Evolutionary conservation across 2,329 filamentous ascomycete genomes (phyloP), one percentile per base, ranked within the genome.

Genomic region (Colletotrichum gloeosporioides): DNA sequence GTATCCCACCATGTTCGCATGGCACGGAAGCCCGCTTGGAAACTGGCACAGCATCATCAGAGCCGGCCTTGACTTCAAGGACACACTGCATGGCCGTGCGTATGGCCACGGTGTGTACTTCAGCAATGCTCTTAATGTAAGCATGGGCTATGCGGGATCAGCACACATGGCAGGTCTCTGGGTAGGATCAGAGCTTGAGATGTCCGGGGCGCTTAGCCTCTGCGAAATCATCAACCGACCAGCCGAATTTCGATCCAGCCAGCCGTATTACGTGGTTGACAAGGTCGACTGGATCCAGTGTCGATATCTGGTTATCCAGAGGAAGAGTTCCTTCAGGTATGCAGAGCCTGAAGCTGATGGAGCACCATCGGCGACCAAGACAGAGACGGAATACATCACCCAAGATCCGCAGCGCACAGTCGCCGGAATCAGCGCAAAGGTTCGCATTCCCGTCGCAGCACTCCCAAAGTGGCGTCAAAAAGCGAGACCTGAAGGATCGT

Each of bases 21-120:
- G 94, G 93, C 96, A 98, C 82, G 96, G 96, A 8, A 98, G 95
- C 80, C 83, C 86, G 0, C 78, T 98, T 4, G 78, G 83, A 4
- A 98, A 98, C 80, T 98, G 96, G 96, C 96, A 98, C 83, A 94
- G 93, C 80, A 98, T 98, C 80, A 92, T 98, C 77, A 92, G 96
- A 36, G 92, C 94, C 76, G 96, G 96, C 0, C 87, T 98, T 8
- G 91, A 98, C 82, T 98, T 93, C 84, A 90, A 91, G 6, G 83
- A 90, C 1, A 84, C 86, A 0, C 57, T 82, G 0, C 85, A 96
- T 82, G 96, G 96, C 1, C 91, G 96, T 77, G 87, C 93, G 2
- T 95, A 79, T 80, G 96, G 96, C 0, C 75, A 98, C 81, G 96
- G 96, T 0, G 94, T 98, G 3, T 98, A 98, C 81, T 93, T 98